These are phyloP conservation scores for Carex littledalei DNA, from an alignment of 176 grass and related monocot genomes.

Conservation along the genomic window DNA sequence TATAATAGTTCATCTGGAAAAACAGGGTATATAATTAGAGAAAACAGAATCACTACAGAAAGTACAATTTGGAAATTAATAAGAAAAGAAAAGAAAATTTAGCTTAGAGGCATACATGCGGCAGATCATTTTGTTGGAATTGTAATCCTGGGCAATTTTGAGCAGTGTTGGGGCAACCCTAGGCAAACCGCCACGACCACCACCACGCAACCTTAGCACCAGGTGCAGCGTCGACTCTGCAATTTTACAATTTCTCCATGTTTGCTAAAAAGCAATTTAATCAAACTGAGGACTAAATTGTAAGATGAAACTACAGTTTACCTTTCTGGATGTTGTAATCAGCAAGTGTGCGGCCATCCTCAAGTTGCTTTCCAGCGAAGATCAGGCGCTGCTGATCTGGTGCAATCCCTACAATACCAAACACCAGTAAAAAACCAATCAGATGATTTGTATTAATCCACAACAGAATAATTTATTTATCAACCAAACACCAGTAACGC, in stretches of 20 bases:
- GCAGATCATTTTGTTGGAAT: conserved; percentile 76
- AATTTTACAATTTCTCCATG: neutral
- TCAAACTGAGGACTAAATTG: neutral
- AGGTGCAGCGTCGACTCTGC: conserved; percentile 69
- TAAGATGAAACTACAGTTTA: neutral
- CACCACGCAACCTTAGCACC: conserved; percentile 72
- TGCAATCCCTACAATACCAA: conserved; percentile 46
- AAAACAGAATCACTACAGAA: neutral
- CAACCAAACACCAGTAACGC: neutral
- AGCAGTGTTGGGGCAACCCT: conserved; percentile 28
- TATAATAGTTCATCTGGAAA: neutral
- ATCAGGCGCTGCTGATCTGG: conserved; percentile 93
- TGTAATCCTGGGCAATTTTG: conserved; percentile 54
- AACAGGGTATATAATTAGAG: neutral
- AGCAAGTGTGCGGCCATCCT: conserved; percentile 74
- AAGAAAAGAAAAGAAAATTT: neutral
- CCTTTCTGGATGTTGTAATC: conserved; percentile 97
- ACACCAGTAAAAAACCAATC: no score
- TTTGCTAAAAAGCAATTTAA: neutral
- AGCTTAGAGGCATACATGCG: conserved; percentile 37
- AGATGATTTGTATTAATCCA: no score
- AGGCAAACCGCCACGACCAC: conserved; percentile 6
- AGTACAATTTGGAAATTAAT: neutral
- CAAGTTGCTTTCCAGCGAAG: conserved; percentile 87
- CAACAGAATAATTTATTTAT: no score